Base-by-base conservation (phyloP, 1,139 yeast genomes). In the Debaryomyces fabryi region DNA sequence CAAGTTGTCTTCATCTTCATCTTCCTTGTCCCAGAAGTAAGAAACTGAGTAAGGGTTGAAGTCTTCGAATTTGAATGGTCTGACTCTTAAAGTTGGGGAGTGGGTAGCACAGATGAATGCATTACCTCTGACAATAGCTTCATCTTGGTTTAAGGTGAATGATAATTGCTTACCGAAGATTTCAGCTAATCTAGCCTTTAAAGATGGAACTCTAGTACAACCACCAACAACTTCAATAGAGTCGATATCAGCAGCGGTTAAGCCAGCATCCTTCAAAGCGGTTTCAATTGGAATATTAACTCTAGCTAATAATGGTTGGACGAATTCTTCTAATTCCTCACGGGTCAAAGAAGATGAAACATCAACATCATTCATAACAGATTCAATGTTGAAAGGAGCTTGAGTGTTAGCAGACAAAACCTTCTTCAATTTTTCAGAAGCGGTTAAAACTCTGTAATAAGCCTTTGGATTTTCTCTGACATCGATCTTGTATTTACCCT, bases 71-170 rank as follows among this genome's bases (percentile, higher is more conserved):
- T 92, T 93, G 86, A 93, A 93, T 62, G 97, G 97, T 76, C 98
- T 88, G 49, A 95, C 99, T 78, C 99, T 88, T 65, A 93, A 85
- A 58, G 97, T 92, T 74, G 99, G 99, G 27, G 99, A 93, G 81
- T 92, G 98, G 76, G 92, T 89, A 61, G 99, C 99, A 74, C 99
- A 93, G 65, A 95, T 89, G 76, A 93, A 95, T 48, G 99, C 97
- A 61, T 96, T 96, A 79, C 99, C 99, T 74, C 95, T 88, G 53
- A 99, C 98, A 70, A 92, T 87, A 55, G 99, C 97, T 81, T 93
- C 99, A 69, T 93, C 99, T 79, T 92, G 98, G 82, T 95, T 93
- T 75, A 95, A 84, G 61, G 98, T 95, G 79, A 89, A 88, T 40
- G 97, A 89, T 67, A 93, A 81, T 61, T 79, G 86, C 80, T 90